phyloP scores from a whole-genome alignment of 2,329 filamentous ascomycete species.

The Colletotrichum sp. region DNA sequence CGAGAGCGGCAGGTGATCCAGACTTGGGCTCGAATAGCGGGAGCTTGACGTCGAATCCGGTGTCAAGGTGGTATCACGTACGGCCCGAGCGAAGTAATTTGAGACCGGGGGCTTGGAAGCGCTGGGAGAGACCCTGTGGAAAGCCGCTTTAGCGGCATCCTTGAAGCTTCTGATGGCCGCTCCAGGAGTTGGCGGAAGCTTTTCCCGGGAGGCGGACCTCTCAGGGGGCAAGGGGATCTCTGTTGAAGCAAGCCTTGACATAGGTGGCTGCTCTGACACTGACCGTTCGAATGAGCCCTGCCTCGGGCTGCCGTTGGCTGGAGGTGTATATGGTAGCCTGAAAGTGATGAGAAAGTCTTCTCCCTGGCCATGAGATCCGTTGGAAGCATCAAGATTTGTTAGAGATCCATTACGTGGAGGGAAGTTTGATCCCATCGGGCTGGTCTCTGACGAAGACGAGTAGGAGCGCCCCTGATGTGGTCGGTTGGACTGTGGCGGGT shows the following conservation, averaged over 20 bases:
- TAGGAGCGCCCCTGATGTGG: constrained; percentile 6
- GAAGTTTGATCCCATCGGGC: not conserved
- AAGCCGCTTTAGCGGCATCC: constrained; percentile 38
- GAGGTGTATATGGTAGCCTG: constrained; percentile 17
- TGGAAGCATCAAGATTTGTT: not conserved
- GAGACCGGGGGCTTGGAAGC: constrained; percentile 20
- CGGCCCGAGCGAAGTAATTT: constrained; percentile 5
- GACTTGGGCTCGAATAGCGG: constrained; percentile 9
- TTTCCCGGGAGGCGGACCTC: not conserved
- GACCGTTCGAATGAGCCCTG: constrained; percentile 6
- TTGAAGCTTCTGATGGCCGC: constrained; percentile 29
- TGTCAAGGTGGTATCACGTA: not conserved
- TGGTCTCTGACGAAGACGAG: constrained; percentile 5
- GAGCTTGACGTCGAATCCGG: constrained; percentile 19
- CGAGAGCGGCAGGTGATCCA: not conserved
- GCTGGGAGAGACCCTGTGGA: constrained; percentile 25
- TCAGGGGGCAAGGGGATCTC: not conserved
- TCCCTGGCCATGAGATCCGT: not conserved
- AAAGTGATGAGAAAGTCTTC: constrained; percentile 14
- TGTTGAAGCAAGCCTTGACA: not conserved
- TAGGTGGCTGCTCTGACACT: not conserved
- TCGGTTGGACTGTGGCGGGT: constrained; percentile 18
- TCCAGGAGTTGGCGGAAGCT: not conserved
- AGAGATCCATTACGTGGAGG: not conserved
- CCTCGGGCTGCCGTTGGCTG: not conserved